Conservation (phyloP, 2,329 filamentous ascomycete genomes). For the Monilinia vaccinii-corymbosi region DNA sequence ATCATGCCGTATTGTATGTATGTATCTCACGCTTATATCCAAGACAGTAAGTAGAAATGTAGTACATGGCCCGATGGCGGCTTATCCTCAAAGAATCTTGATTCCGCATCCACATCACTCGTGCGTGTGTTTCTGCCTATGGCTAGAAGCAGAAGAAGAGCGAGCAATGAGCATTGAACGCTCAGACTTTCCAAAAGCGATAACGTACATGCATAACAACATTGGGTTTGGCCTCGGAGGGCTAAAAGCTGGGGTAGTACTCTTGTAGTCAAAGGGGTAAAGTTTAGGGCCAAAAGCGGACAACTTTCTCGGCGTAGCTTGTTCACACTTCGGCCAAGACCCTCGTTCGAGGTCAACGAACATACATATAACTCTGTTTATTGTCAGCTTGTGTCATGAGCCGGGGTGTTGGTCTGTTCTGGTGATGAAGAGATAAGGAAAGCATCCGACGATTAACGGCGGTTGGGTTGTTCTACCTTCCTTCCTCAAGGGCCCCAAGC, state of each 20-base stretch:
- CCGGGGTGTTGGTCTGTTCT: no score
- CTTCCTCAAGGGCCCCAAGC: background rate
- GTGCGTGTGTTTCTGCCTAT: background rate
- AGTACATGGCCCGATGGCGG: background rate
- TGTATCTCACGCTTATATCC: background rate
- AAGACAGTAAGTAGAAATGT: no score
- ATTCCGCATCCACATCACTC: background rate
- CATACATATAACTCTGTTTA: background rate
- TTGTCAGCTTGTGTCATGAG: background rate
- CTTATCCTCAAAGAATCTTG: background rate
- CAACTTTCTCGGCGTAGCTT: background rate
- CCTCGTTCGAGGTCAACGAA: background rate
- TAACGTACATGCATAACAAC: background rate
- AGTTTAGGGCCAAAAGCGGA: background rate
- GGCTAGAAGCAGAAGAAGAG: background rate
- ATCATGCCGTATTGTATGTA: no score
- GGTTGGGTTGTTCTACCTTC: background rate
- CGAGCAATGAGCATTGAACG: background rate
- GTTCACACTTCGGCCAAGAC: background rate
- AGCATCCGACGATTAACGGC: background rate
- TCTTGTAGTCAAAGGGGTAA: background rate
- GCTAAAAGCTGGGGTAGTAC: background rate
- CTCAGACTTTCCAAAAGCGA: background rate
- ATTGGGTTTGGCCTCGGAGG: background rate
- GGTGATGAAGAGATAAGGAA: slow-evolving; percentile 1